A percentile compares a stretch with the other conserved stretches of the same genome.
phyloP scores from a whole-genome alignment of 1,284 basidiomycete species.

The Boletus sp. region DNA sequence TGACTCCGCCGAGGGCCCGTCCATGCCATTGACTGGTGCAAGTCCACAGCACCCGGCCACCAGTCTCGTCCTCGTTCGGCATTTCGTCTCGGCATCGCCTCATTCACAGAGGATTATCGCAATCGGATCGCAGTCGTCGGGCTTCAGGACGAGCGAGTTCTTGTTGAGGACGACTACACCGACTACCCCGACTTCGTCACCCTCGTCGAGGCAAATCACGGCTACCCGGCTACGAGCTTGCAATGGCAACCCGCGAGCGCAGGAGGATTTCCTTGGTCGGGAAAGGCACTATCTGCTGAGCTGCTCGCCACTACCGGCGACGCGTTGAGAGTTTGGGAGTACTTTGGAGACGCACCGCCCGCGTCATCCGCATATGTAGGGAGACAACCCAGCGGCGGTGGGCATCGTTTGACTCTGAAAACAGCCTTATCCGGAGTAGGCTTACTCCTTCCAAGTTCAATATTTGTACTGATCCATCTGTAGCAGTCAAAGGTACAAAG shows the following conservation, averaged over 20 bases:
- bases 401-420: constrained; percentile 61
- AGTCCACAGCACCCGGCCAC: constrained; percentile 68
- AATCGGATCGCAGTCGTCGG: constrained; percentile 82
- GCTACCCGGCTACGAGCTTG: constrained; percentile 79
- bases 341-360: constrained; percentile 56
- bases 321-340: constrained; percentile 86
- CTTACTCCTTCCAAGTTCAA: constrained; percentile 20
- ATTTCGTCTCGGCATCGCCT: constrained; percentile 76
- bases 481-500: constrained; percentile 86
- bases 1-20: constrained; percentile 62
- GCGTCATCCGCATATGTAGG: constrained; percentile 69
- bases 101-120: constrained; percentile 74
- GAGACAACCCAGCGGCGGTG: constrained; percentile 50
- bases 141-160: constrained; percentile 75
- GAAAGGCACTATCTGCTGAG: constrained; percentile 62
- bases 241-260: constrained; percentile 80
- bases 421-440: constrained; percentile 80
- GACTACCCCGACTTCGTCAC: constrained; percentile 80
- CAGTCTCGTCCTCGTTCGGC: constrained; percentile 70
- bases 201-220: constrained; percentile 74
- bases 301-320: constrained; percentile 89
- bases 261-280: constrained; percentile 56
- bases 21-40: constrained; percentile 82
- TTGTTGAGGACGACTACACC: constrained; percentile 77
- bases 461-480: constrained; percentile 11